These are phyloP conservation scores for Aspergillus phoenicis DNA, from an alignment of 2,329 filamentous ascomycete species.

Conservation along the genomic window DNA sequence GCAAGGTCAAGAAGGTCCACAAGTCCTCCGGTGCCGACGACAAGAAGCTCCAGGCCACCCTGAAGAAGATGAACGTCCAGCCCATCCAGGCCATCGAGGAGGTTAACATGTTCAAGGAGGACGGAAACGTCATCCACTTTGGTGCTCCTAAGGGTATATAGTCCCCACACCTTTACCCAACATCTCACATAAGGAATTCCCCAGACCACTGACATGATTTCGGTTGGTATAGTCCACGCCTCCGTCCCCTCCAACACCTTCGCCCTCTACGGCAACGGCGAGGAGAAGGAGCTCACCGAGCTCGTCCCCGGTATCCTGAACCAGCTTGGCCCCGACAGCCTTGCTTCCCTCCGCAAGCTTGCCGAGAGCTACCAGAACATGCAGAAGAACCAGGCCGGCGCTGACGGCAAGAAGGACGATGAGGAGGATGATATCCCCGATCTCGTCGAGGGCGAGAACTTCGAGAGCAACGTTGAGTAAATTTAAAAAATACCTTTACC, in stretches of 20 bases:
- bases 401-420: slow-evolving; percentile 74
- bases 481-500: slow-evolving; percentile 7
- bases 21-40: slow-evolving; percentile 91
- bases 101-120: slow-evolving; percentile 99
- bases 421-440: slow-evolving; percentile 90
- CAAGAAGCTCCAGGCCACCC: slow-evolving; percentile 96
- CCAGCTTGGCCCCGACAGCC: slow-evolving; percentile 97
- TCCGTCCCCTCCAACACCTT: slow-evolving; percentile 98
- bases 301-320: slow-evolving; percentile 99
- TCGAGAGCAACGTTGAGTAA: slow-evolving; percentile 97
- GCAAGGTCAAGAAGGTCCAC: slow-evolving; percentile 98
- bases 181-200: neutral
- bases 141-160: slow-evolving; percentile 90
- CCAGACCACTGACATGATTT: neutral
- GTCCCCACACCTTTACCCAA: neutral
- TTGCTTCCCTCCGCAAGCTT: slow-evolving; percentile 95
- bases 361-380: slow-evolving; percentile 99
- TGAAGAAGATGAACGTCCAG: slow-evolving; percentile 99
- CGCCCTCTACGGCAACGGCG: slow-evolving; percentile 97
- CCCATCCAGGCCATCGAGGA: slow-evolving; percentile 99
- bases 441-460: slow-evolving; percentile 95
- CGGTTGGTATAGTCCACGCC: slow-evolving; percentile 73
- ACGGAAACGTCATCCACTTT: slow-evolving; percentile 99
- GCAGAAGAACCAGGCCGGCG: slow-evolving; percentile 87
- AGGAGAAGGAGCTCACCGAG: slow-evolving; percentile 99